Percentiles rank a stretch among this genome's conserved stretches.
phyloP scores from a whole-genome alignment of 371 early-diverging fungal genomes.

The Rhizomucor pusillus region DNA sequence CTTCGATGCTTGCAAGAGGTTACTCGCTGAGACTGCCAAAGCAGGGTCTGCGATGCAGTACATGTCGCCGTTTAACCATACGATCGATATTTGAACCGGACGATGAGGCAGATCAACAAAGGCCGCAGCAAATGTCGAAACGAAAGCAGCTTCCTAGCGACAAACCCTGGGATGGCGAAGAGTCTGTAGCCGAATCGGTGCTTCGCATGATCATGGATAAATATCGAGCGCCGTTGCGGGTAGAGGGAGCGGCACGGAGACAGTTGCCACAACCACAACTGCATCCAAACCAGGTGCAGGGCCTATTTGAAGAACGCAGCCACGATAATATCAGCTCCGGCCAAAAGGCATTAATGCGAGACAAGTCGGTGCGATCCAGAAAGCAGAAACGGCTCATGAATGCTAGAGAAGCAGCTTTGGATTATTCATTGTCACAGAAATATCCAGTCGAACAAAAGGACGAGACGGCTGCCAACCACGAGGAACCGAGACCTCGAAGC shows the following conservation, averaged over 20 bases:
- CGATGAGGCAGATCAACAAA: background rate
- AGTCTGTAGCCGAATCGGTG: slow-evolving; percentile 24
- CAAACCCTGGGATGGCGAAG: slow-evolving; percentile 33
- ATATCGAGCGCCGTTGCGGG: slow-evolving; percentile 25
- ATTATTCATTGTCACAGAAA: slow-evolving; percentile 19
- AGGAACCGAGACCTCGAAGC: slow-evolving; percentile 13
- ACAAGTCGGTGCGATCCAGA: slow-evolving; percentile 7
- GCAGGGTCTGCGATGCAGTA: no score
- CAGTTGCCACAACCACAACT: slow-evolving; percentile 24
- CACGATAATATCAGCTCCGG: slow-evolving; percentile 14
- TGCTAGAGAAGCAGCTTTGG: slow-evolving; percentile 25
- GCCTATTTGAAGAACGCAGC: background rate
- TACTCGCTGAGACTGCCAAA: no score
- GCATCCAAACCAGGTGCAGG: slow-evolving; percentile 7
- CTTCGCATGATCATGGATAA: slow-evolving; percentile 36
- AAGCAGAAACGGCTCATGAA: slow-evolving; percentile 20
- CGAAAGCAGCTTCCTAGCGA: slow-evolving; percentile 17
- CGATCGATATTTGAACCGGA: no score
- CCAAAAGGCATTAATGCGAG: slow-evolving; percentile 17
- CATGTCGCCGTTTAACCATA: no score
- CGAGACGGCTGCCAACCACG: slow-evolving; percentile 12
- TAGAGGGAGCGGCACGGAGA: slow-evolving; percentile 33
- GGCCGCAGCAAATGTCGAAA: background rate
- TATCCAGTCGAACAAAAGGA: slow-evolving; percentile 10
- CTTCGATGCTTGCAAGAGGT: no score